Base-by-base conservation (phyloP, 2,329 filamentous ascomycete genomes). In the Aspergillus piperis region DNA sequence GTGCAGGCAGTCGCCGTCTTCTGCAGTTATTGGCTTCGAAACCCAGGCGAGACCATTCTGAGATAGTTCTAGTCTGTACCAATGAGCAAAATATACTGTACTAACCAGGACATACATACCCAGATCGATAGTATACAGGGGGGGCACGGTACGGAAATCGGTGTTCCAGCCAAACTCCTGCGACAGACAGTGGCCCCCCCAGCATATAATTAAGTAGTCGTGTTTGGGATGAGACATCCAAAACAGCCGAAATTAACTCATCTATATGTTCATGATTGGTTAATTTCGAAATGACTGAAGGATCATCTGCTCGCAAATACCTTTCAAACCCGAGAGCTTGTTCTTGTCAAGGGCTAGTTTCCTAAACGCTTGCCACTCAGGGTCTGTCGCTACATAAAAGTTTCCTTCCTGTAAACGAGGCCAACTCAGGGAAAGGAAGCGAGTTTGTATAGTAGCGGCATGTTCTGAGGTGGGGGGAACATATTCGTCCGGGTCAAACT, bases 381-480 rank as follows among this genome's bases (percentile, higher is more conserved):
- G 86, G 65, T 88, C 86, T 11, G 69, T 71, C 48, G 64, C 60
- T 19, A 65, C 58, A 58, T 76, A 76, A 11, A 71, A 64, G 13
- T 73, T 66, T 32, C 73, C 72, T 54, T 71, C 62, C 36, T 66
- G 62, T 54, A 73, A 58, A 13, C 25, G 76, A 78, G 54, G 81
- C 81, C 61, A 85, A 3, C 86, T 86, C 55, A 90, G 83, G 0
- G 88, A 85, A 7, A 90, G 81, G 62, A 89, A 89, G 13, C 82
- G 64, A 1, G 81, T 73, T 17, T 82, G 78, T 13, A 78, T 76
- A 3, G 81, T 77, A 2, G 80, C 78, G 1, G 67, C 63, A 66
- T 63, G 62, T 8, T 60, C 57, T 36, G 17, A n/a, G 19, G 42
- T 15, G 48, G 19, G 21, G 7, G 19, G 15, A 30, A 17, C 8